Evolutionary conservation across 164 flowering plant species (phyloP).

Genomic region (Sextonia rubra): DNA sequence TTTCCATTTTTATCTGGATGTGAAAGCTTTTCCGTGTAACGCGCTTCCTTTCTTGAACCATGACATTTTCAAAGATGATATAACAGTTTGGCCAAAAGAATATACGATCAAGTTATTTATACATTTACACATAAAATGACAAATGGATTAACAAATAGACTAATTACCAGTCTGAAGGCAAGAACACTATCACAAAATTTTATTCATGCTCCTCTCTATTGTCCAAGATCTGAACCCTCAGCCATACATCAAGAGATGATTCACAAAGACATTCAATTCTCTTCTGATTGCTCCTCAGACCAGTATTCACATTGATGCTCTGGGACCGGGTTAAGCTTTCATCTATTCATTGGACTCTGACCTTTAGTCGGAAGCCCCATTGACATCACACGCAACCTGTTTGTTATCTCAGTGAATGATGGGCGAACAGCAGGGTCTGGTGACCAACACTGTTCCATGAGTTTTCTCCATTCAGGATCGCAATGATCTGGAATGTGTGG

Average conservation of each 20-base stretch:
- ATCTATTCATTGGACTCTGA: slow-evolving; percentile 4
- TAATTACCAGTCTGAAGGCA: not conserved
- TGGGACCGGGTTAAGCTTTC: not conserved
- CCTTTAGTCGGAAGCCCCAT: slow-evolving; percentile 34
- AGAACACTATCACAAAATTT: not conserved
- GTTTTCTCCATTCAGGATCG: slow-evolving; percentile 64
- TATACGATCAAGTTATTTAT: too few species aligned
- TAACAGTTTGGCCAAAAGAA: too few species aligned
- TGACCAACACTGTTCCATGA: slow-evolving; percentile 89
- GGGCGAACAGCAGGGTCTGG: slow-evolving; percentile 64
- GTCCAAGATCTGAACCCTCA: not conserved
- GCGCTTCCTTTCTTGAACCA: too few species aligned
- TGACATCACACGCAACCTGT: slow-evolving; percentile 55
- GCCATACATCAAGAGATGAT: not conserved
- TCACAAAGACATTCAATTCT: not conserved
- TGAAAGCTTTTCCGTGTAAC: too few species aligned
- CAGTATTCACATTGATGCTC: not conserved
- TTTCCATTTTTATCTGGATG: too few species aligned
- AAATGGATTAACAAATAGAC: not conserved
- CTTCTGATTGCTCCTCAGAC: not conserved
- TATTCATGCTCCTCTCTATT: slow-evolving; percentile 1
- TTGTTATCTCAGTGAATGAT: slow-evolving; percentile 67
- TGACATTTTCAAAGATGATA: too few species aligned
- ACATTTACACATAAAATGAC: not conserved
- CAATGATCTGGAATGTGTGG: slow-evolving; percentile 68